Evolutionary conservation across 1,139 yeast genomes (phyloP), one percentile per base, ranked within the genome.

Genomic region (Scheffersomyces stambukii): DNA sequence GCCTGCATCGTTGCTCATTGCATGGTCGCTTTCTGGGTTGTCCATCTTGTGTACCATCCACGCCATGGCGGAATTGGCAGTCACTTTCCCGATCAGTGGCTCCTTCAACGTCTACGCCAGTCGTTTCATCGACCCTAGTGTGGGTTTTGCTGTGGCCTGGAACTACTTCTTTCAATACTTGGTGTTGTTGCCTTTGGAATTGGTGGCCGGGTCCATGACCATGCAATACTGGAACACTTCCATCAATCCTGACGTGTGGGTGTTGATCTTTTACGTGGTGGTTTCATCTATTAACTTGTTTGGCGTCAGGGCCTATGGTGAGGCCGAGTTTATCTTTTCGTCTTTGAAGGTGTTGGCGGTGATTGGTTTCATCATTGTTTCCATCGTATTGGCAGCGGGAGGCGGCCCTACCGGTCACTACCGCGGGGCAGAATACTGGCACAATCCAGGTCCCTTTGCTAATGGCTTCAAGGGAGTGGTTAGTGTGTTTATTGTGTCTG

Each of bases 1-100:
- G 9, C 85, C 88, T 3, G 84, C 77, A 4, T 80, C 80, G 29
- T 61, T 79, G 31, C 48, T 81, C 13, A 66, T 75, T 30, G 81
- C 79, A 6, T 79, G 60, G 59, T 33, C 43, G 1, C 29, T 55
- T 7, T 49, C 54, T 5, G 57, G 59, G 9, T 31, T 52, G 9
- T 46, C 54, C 1, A 54, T 55, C 5, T 48, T 50, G 28, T 48
- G 47, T 24, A 62, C 68, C 15, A 58, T 61, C 47, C 68, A 62
- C 45, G 67, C 65, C 3, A 50, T 62, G 37, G 69, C 68, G 8
- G 70, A 63, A 36, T 46, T 63, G 27, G 50, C 64, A 0, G 58
- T 60, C 7, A 55, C 68, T 1, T 62, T 60, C 41, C 69, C 70
- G 2, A 54, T 63, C 17, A 55, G 64, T 36, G 70, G 70, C 12